Evolutionary conservation across 495 filamentous ascomycete species (phyloP), one percentile per base, ranked within the genome.

Genomic region (Xylaria telfairii): DNA sequence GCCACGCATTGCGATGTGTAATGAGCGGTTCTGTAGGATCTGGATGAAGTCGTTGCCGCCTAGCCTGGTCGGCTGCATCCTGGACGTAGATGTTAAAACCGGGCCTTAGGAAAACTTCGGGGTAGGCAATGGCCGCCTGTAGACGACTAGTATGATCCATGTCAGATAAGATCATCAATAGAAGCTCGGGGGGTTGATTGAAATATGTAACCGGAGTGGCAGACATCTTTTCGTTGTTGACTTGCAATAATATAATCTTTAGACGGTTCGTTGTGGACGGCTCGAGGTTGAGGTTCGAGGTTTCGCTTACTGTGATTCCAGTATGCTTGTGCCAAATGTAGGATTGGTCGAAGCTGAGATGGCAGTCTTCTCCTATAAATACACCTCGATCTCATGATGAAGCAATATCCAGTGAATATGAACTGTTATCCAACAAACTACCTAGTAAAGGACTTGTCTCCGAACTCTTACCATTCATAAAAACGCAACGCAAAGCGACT

Each of bases 161-260:
- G 0, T 37, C 4, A 10, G 28, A n/a, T 2, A 67, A 5, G 3
- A 34, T 2, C 1, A 0, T 0, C 2, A 67, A 24, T 3, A 56
- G 13, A 0, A 67, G 0, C 21, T 67, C 65, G 3, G 51, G 37
- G 17, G 49, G 34, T 0, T 12, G 17, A 0, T 56, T 9, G 7
- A 57, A 4, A 12, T 15, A 39, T 0, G 24, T n/a, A 5, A 37
- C 19, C 8, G 51, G 51, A 30, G 28, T 54, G 7, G 4, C 10
- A 62, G 59, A 39, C 59, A 62, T 62, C 4, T 37, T 59, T 59
- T 37, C n/a, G 56, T 59, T 59, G 19, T 21, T 59, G 19, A 1
- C n/a, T 59, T 21, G 32, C 7, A n/a, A 37, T 59, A 30, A 17
- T 21, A 32, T 21, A 21, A 34, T 37, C 37, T 21, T 17, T 37